Percentiles rank a stretch among this genome's conserved stretches.
Conservation (phyloP, 495 filamentous ascomycete species). For the Usnea hakonensis region DNA sequence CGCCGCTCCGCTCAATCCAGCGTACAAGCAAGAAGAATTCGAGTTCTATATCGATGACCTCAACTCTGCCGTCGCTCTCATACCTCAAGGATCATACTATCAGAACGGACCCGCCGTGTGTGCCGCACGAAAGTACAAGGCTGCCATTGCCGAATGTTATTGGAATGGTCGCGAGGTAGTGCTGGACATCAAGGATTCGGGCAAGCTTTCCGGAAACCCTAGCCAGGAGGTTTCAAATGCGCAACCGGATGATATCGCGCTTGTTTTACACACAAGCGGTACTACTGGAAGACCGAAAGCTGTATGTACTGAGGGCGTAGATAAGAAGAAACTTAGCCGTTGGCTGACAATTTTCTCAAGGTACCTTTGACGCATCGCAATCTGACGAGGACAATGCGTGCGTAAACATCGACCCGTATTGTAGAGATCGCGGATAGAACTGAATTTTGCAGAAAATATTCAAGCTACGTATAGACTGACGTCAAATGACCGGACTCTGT, state of each 20-base stretch:
- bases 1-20: constrained; percentile 73
- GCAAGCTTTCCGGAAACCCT: constrained; percentile 51
- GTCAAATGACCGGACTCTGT: constrained; percentile 60
- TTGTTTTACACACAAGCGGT: constrained; percentile 70
- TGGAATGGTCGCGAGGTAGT: constrained; percentile 64
- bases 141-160: constrained; percentile 73
- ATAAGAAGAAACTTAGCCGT: not conserved
- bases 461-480: constrained; percentile 63
- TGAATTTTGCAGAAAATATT: constrained; percentile 52
- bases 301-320: constrained; percentile 31
- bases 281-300: constrained; percentile 81
- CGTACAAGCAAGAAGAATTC: constrained; percentile 80
- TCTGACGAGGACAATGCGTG: constrained; percentile 65
- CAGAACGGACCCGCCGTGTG: constrained; percentile 58
- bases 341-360: constrained; percentile 21
- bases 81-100: constrained; percentile 58
- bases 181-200: constrained; percentile 62
- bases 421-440: not conserved
- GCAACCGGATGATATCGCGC: constrained; percentile 49
- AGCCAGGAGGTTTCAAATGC: constrained; percentile 45
- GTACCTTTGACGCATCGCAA: constrained; percentile 74
- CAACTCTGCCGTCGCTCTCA: constrained; percentile 62
- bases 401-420: constrained; percentile 21
- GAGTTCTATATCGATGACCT: constrained; percentile 86
- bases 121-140: constrained; percentile 65